Evolutionary conservation across 1,284 basidiomycete species (phyloP).

Genomic region (Stygiomarasmius scandens): DNA sequence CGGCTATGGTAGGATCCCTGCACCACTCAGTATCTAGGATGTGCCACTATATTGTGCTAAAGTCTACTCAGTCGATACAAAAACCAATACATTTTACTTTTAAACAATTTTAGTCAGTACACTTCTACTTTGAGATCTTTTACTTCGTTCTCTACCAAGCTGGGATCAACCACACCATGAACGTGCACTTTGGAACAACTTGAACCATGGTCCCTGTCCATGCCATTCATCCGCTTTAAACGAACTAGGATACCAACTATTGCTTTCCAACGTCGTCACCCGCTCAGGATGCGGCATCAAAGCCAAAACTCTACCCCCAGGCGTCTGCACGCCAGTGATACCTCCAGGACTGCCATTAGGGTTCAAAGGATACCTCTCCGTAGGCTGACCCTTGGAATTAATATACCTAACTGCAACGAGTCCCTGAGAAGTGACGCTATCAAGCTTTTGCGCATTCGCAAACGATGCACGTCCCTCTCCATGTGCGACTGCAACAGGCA

Average conservation of each 20-base stretch:
- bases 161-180: constrained; percentile 45
- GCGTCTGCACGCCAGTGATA: constrained; percentile 87
- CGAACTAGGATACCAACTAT: constrained; percentile 80
- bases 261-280: constrained; percentile 75
- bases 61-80: not conserved
- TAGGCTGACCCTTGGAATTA: constrained; percentile 66
- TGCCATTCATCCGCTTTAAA: constrained; percentile 62
- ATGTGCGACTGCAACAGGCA: constrained; percentile 95
- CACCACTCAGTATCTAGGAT: too few species aligned
- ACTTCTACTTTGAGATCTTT: not conserved
- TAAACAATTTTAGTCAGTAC: not conserved
- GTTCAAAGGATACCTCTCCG: constrained; percentile 87
- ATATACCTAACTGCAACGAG: constrained; percentile 80
- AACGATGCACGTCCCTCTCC: constrained; percentile 92
- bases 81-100: not conserved
- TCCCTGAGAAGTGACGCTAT: constrained; percentile 48
- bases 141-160: not conserved
- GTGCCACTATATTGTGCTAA: too few species aligned
- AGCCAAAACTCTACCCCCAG: constrained; percentile 85
- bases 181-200: constrained; percentile 92
- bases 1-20: not conserved
- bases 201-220: constrained; percentile 91
- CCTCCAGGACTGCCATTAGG: constrained; percentile 92
- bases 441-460: constrained; percentile 40
- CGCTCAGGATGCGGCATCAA: constrained; percentile 97